These are phyloP conservation scores for Verticillium isaacii DNA, from an alignment of 2,329 filamentous ascomycete genomes.

Conservation along the genomic window DNA sequence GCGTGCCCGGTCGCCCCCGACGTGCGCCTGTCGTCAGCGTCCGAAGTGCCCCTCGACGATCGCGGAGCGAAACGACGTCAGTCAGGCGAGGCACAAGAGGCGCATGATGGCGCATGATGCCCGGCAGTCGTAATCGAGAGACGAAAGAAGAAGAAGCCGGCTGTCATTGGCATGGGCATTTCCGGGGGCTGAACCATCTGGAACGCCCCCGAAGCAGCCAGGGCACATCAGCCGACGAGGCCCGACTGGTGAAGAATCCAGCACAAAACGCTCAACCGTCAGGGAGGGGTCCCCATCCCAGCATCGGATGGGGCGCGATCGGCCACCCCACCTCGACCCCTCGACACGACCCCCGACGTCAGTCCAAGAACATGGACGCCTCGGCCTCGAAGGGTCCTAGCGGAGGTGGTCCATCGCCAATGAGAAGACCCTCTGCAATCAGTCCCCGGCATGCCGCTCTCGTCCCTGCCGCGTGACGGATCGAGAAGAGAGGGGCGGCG, in stretches of 20 bases:
- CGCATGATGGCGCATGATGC: background rate
- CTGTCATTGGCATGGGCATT: background rate
- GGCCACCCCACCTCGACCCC: background rate
- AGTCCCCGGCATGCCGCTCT: background rate
- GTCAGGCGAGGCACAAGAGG: background rate
- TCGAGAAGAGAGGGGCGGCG: background rate
- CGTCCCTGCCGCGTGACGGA: background rate
- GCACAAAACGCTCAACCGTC: conserved; percentile 2
- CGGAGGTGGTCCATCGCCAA: background rate
- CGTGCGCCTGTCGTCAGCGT: background rate
- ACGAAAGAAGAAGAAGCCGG: background rate
- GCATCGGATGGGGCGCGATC: background rate
- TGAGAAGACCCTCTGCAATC: background rate
- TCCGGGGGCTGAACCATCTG: background rate
- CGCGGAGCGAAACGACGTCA: background rate
- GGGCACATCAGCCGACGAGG: background rate
- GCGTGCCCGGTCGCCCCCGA: background rate
- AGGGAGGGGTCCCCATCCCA: background rate
- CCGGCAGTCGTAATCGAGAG: background rate
- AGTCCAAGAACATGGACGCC: background rate
- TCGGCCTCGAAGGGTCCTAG: background rate
- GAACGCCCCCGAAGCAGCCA: background rate
- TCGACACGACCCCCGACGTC: background rate
- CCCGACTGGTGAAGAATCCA: conserved; percentile 2
- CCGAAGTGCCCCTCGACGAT: background rate